Conservation (phyloP, 495 filamentous ascomycete species). For the Neurospora sp. region DNA sequence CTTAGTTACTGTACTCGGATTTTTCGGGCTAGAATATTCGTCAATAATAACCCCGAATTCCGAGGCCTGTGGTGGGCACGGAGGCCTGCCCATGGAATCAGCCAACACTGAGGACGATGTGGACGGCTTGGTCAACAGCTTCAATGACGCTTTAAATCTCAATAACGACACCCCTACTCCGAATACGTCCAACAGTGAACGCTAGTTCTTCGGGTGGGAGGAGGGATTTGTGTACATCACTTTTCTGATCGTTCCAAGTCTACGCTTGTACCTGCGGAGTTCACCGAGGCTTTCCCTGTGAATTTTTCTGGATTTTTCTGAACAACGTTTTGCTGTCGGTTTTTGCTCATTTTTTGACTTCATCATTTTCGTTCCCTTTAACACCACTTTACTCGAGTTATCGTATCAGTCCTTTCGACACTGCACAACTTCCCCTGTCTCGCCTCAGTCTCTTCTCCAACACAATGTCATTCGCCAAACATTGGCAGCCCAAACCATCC, state of each 20-base stretch:
- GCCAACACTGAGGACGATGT: not conserved
- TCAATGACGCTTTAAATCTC: not conserved
- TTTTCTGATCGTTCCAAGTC: not conserved
- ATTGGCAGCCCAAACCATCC: not conserved
- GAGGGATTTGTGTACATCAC: not conserved
- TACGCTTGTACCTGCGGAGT: not conserved
- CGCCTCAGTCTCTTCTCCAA: not conserved
- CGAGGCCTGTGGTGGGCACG: not conserved
- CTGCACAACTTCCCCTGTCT: not conserved
- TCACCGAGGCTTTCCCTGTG: not conserved
- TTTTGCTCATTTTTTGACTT: not conserved
- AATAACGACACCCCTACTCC: not conserved
- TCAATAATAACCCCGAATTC: too few species aligned
- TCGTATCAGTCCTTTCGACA: not conserved
- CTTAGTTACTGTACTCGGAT: too few species aligned
- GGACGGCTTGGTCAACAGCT: not conserved
- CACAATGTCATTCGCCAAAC: not conserved
- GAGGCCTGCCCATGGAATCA: not conserved
- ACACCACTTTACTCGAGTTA: not conserved
- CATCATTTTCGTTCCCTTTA: not conserved
- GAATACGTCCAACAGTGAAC: not conserved
- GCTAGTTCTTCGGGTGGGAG: not conserved
- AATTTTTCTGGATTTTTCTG: not conserved
- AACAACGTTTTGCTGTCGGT: not conserved
- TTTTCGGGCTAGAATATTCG: too few species aligned